Base-by-base conservation (phyloP, 2,329 filamentous ascomycete genomes). In the Colletotrichum euphorbiae region DNA sequence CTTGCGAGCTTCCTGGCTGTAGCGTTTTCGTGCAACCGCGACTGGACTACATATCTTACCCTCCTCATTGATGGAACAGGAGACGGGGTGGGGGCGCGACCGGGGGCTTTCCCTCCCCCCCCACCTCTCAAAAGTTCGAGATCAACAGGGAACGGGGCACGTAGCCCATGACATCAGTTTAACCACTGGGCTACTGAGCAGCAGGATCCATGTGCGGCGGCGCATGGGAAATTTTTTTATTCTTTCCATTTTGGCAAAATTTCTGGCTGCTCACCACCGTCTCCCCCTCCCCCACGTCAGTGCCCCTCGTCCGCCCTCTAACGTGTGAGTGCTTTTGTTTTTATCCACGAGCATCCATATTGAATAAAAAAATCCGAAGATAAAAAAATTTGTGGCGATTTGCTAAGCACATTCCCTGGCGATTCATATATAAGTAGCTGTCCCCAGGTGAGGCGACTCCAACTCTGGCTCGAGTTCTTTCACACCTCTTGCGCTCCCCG, bases 401-500 rank as follows among this genome's bases (percentile, higher is more conserved):
- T 68, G 61, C 54, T 68, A 68, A 68, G 65, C 65, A 58, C 24
- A 48, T 33, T 38, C 50, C 38, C 13, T 43, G 12, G 28, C 24
- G 6, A 31, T 50, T 17, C 13, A 48, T 68, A 68, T 64, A 54
- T 55, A 68, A 68, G 21, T 42, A 40, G 55, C 33, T 3, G 9
- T 24, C 61, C 62, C 46, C 15, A 11, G 21, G 48, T 42, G 61
- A 52, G 46, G 31, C 65, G 28, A 28, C 74, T 71, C 70, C 72
- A 69, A 68, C 69, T 57, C 58, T 60, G 59, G 57, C 58, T 67
- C 55, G 62, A 62, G 48, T 66, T 59, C 59, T 63, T 72, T 70
- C 58, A 71, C 67, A 63, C 64, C 67, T 69, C 71, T 71, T 67
- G 69, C 71, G 57, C 63, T 66, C 63, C 17, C 31, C 11, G 28